Percentiles rank a stretch among this genome's conserved stretches.
These are phyloP conservation scores for Capsicum chinense DNA, from an alignment of 257 asterid species.

Conservation along the genomic window DNA sequence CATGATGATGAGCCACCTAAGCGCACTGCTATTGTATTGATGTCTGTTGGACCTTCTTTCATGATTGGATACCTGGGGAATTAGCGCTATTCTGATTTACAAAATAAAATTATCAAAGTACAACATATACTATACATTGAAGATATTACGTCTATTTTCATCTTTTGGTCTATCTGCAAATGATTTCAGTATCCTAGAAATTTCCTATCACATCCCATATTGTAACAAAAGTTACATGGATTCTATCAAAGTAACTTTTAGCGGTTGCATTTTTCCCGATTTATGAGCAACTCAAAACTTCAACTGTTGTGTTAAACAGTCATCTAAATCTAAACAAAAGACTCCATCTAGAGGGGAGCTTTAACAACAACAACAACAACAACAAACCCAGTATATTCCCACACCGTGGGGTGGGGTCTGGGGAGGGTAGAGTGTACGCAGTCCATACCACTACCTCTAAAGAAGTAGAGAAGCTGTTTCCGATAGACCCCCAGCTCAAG, in stretches of 20 bases:
- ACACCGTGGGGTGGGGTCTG: no score
- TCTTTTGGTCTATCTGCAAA: slow-evolving; percentile 3
- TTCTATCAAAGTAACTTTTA: background rate
- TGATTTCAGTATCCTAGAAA: slow-evolving; percentile 7
- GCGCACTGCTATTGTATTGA: background rate
- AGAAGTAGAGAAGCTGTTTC: no score
- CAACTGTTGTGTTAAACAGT: slow-evolving; percentile 11
- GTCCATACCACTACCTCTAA: no score
- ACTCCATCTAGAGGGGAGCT: background rate
- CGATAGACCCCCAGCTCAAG: no score
- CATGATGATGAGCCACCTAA: background rate
- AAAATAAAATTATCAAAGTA: background rate
- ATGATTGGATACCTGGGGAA: slow-evolving; percentile 11
- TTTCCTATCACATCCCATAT: slow-evolving; percentile 1
- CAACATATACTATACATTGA: background rate
- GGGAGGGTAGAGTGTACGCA: no score
- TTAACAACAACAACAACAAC: background rate
- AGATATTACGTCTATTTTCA: background rate
- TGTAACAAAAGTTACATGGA: slow-evolving; percentile 8
- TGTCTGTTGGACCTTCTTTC: background rate
- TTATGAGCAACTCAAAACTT: background rate
- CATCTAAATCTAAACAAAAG: slow-evolving; percentile 1
- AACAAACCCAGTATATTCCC: no score
- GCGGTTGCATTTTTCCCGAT: background rate
- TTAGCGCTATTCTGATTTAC: background rate